Conservation (phyloP, 306 rosid genomes). For the Lupinus albus region DNA sequence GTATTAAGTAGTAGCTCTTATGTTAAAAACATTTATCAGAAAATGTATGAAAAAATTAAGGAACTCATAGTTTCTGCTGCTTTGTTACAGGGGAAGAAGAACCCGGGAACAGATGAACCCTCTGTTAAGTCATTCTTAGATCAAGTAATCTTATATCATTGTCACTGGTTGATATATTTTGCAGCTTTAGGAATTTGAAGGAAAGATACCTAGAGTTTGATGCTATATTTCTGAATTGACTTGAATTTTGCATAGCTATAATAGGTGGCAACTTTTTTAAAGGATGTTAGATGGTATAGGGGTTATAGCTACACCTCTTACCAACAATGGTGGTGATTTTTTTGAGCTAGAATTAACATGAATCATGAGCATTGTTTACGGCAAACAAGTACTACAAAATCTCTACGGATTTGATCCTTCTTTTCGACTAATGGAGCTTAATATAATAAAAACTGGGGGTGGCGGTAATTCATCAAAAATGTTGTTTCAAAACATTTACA, state of each 20-base stretch:
- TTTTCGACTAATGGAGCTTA: conserved; percentile 25
- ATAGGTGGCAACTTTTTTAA: conserved; percentile 20
- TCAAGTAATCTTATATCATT: conserved; percentile 53
- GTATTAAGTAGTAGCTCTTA: neutral
- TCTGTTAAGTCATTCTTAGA: conserved; percentile 70
- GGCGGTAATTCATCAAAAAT: conserved; percentile 6
- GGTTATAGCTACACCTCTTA: conserved; percentile 11
- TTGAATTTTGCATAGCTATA: neutral
- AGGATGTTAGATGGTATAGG: conserved; percentile 26
- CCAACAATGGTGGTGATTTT: conserved; percentile 10
- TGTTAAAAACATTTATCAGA: neutral
- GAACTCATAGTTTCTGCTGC: conserved; percentile 32
- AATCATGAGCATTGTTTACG: conserved; percentile 25
- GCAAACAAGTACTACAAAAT: neutral
- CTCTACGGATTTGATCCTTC: conserved; percentile 25
- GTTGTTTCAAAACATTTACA: conserved; percentile 23
- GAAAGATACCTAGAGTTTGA: conserved; percentile 5
- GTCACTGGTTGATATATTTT: conserved; percentile 24
- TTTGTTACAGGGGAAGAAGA: conserved; percentile 84
- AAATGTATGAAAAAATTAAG: neutral
- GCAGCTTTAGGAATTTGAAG: conserved; percentile 22
- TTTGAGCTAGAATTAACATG: conserved; percentile 9
- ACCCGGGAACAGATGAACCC: conserved; percentile 77
- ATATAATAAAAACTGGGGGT: neutral
- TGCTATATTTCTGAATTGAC: conserved; percentile 35